phyloP scores from a whole-genome alignment of 169 alveolate genomes.

The Amoebophrya sp. region DNA sequence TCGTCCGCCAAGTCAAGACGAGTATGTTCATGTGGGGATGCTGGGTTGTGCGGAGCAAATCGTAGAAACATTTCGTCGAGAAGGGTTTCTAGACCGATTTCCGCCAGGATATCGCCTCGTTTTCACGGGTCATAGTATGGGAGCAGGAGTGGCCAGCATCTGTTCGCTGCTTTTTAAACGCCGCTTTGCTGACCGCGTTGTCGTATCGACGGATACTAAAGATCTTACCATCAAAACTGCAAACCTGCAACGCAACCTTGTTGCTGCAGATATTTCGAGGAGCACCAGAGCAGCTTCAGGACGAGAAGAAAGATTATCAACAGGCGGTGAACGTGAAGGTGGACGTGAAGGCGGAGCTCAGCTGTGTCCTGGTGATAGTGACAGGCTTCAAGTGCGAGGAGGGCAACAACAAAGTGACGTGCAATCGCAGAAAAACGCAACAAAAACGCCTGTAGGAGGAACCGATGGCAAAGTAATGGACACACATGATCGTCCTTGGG shows the following conservation, averaged over 20 bases:
- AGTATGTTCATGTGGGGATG: background rate
- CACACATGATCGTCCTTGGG: too few relatives aligned
- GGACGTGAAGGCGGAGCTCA: background rate
- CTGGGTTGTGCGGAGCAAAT: constrained; percentile 17
- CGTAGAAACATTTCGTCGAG: background rate
- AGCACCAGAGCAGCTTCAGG: background rate
- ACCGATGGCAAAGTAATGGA: too few relatives aligned
- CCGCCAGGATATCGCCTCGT: background rate
- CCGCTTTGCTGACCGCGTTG: background rate
- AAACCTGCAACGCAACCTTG: too few relatives aligned
- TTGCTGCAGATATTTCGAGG: background rate
- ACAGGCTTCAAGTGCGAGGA: too few relatives aligned
- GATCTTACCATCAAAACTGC: background rate
- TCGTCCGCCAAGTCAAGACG: background rate
- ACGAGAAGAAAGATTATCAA: background rate
- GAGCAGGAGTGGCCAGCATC: background rate
- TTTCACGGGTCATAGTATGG: constrained; percentile 12
- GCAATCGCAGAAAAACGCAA: background rate
- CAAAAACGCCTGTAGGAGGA: background rate
- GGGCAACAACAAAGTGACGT: background rate
- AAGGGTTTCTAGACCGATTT: background rate
- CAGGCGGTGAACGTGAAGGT: too few relatives aligned
- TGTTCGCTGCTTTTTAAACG: background rate
- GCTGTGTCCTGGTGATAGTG: background rate
- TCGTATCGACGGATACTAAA: background rate